Conservation (phyloP, 2,329 filamentous ascomycete species). For the Capronia epimyces region DNA sequence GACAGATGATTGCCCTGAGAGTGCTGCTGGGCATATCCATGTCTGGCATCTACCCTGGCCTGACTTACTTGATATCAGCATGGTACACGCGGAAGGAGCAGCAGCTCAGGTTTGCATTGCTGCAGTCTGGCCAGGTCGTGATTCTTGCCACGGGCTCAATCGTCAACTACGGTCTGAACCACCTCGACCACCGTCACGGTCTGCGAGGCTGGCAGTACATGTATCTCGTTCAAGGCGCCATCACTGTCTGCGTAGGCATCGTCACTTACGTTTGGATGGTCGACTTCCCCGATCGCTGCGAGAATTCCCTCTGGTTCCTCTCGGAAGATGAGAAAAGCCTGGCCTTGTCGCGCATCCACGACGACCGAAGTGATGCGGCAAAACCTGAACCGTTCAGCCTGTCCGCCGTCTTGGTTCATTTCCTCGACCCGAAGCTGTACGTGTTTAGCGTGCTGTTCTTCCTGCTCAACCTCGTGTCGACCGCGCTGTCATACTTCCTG, state of each 20-base stretch:
- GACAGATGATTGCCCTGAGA: slow-evolving; percentile 63
- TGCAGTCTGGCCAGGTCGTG: slow-evolving; percentile 41
- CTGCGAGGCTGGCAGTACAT: slow-evolving; percentile 64
- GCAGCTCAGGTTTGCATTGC: slow-evolving; percentile 21
- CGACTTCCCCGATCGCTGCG: slow-evolving; percentile 60
- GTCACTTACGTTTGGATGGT: slow-evolving; percentile 65
- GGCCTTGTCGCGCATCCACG: slow-evolving; percentile 54
- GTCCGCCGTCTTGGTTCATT: slow-evolving; percentile 57
- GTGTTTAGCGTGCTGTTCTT: slow-evolving; percentile 46
- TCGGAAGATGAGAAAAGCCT: slow-evolving; percentile 52
- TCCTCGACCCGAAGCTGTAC: slow-evolving; percentile 40
- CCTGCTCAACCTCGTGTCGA: slow-evolving; percentile 61
- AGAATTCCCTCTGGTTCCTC: slow-evolving; percentile 55
- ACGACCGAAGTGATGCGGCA: slow-evolving; percentile 56
- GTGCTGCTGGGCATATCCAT: slow-evolving; percentile 62
- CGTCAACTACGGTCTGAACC: slow-evolving; percentile 64
- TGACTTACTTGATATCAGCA: slow-evolving; percentile 46
- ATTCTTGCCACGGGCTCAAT: slow-evolving; percentile 62
- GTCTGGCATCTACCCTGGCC: slow-evolving; percentile 43
- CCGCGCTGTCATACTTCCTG: slow-evolving; percentile 60
- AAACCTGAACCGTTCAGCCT: slow-evolving; percentile 51
- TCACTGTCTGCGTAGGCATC: slow-evolving; percentile 55
- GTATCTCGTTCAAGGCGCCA: slow-evolving; percentile 61
- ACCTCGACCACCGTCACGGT: slow-evolving; percentile 52
- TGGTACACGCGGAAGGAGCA: slow-evolving; percentile 52